Conservation (phyloP, 352 stramenopile genomes). For the Pseudoperonospora humuli region DNA sequence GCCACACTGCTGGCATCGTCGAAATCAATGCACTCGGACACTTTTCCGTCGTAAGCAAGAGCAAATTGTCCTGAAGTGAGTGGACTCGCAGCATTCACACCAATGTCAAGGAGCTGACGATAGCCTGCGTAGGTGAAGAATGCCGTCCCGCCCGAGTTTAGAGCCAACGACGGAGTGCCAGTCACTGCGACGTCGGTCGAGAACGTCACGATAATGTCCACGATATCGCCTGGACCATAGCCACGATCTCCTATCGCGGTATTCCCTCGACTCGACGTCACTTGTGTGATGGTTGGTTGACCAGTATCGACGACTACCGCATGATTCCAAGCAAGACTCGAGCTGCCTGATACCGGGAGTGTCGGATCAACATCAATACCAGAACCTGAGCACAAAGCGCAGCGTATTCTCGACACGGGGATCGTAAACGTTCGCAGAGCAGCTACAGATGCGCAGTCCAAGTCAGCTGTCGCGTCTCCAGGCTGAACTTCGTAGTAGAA, state of each 20-base stretch:
- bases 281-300: constrained; percentile 26
- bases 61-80: constrained; percentile 61
- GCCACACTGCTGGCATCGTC: constrained; percentile 34
- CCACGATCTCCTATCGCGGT: constrained; percentile 20
- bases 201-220: constrained; percentile 62
- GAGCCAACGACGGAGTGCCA: constrained; percentile 29
- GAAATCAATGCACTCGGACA: constrained; percentile 47
- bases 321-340: constrained; percentile 28
- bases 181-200: constrained; percentile 45
- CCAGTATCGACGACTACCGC: constrained; percentile 37
- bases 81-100: constrained; percentile 38
- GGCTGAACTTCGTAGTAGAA: constrained; percentile 62
- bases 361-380: constrained; percentile 30
- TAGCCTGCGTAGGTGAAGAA: constrained; percentile 43
- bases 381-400: constrained; percentile 12
- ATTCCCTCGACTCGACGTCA: constrained; percentile 37
- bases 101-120: constrained; percentile 62
- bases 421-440: constrained; percentile 31
- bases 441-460: constrained; percentile 49
- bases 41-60: constrained; percentile 30
- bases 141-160: constrained; percentile 47
- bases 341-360: constrained; percentile 22
- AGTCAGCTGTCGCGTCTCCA: constrained; percentile 27
- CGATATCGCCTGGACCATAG: constrained; percentile 61
- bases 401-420: constrained; percentile 18